Base-by-base conservation (phyloP, 495 filamentous ascomycete species). In the Clohesyomyces aquaticus region DNA sequence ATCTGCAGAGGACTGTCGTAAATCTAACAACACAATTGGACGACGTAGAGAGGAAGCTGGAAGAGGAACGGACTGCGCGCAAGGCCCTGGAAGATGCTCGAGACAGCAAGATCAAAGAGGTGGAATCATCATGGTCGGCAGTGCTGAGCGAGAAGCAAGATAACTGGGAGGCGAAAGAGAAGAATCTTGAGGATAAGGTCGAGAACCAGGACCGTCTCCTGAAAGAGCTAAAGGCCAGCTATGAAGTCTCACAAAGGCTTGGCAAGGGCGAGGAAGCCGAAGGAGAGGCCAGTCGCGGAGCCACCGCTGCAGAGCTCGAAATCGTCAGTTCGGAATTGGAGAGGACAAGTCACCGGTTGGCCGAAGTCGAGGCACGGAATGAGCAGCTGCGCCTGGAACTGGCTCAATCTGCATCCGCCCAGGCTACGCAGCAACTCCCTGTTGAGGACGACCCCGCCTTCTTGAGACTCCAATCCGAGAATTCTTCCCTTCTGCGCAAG, bases 101-200 rank as follows among this genome's bases (percentile, higher is more conserved):
- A 46, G 91, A 97, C 66, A 73, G 77, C 14, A 89, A 81, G 67
- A 86, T 91, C 43, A 93, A 89, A 73, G 93, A 96, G 63, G 85
- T 96, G 22, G 94, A 98, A 75, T 76, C 82, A 9, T 93, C 93
- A 1, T 98, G 94, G 93, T 82, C 87, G 9, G 91, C 90, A 18
- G 93, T 97, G n/a, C 74, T 99, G 29, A 83, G 87, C 29, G 94
- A 99, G 80, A 97, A 97, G 77, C 86, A 91, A 63, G 91, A 93
- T 71, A 98, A 98, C 71, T 98, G 94, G 94, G 85, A 88, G 60
- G 89, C 93, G 28, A 98, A 96, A 73, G 94, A 99, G 79, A 89
- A 88, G 74, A 88, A 83, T 42, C 77, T 97, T 42, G 91, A 94
- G 69, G 93, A 97, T 66, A 97, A 96, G 73, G 80, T 96, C 21